Percentiles rank a stretch among this genome's conserved stretches.
These are phyloP conservation scores for Fraxinus anomala DNA, from an alignment of 257 asterid genomes.

Conservation along the genomic window DNA sequence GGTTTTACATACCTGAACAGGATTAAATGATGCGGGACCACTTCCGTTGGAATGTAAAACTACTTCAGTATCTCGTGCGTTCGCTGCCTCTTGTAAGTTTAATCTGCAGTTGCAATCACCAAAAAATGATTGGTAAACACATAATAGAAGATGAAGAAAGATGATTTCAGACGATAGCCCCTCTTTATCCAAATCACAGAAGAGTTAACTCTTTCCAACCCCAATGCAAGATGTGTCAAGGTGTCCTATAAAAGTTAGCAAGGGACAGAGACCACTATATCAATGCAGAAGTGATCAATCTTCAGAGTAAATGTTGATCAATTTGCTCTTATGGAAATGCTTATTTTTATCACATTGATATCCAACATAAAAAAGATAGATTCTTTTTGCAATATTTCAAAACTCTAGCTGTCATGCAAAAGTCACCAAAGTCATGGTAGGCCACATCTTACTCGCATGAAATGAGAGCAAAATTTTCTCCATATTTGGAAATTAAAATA, in stretches of 20 bases:
- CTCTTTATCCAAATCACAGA: background rate
- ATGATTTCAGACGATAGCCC: background rate
- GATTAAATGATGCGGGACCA: constrained; percentile 44
- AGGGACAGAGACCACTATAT: background rate
- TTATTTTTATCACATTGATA: background rate
- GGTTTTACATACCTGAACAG: constrained; percentile 49
- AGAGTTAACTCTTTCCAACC: background rate
- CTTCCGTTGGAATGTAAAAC: constrained; percentile 44
- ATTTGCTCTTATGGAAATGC: background rate
- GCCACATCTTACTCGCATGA: background rate
- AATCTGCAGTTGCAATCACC: constrained; percentile 48
- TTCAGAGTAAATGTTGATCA: background rate
- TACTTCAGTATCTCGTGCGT: constrained; percentile 31
- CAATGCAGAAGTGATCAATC: background rate
- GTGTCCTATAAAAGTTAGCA: background rate
- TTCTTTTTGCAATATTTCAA: background rate
- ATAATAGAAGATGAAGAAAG: background rate
- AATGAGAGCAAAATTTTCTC: background rate
- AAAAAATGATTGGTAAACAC: background rate
- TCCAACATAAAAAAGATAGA: background rate
- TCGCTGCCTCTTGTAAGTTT: constrained; percentile 48
- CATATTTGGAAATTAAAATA: background rate
- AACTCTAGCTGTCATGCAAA: background rate
- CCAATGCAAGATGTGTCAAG: background rate
- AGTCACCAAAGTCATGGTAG: background rate